Percentiles rank a stretch among this genome's conserved stretches.
Conservation (phyloP, 306 rosid species). For the Psophocarpus tetragonolobus region DNA sequence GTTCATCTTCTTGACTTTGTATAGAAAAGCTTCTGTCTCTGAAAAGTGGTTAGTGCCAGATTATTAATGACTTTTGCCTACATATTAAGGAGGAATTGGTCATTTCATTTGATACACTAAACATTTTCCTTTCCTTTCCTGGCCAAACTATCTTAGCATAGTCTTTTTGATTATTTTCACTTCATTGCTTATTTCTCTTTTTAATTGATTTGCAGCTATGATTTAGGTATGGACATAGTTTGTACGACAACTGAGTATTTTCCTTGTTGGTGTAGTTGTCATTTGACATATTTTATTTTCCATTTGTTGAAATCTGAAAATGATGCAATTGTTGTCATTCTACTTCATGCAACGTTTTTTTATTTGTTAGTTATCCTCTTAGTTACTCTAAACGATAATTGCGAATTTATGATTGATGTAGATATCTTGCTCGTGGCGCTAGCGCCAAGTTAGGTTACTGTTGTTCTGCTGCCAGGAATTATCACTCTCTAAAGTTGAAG, state of each 20-base stretch:
- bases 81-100: not conserved
- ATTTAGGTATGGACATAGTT: conserved; percentile 23
- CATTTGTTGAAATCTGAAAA: not conserved
- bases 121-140: not conserved
- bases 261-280: not conserved
- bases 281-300: conserved; percentile 11
- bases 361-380: not conserved
- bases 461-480: not conserved
- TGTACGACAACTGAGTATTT: conserved; percentile 25
- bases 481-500: conserved; percentile 1
- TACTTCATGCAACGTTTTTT: not conserved
- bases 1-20: not conserved
- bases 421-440: not conserved
- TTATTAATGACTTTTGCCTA: not conserved
- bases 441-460: not conserved
- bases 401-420: conserved; percentile 8
- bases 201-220: conserved; percentile 24
- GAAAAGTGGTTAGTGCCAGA: not conserved
- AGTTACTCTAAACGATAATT: not conserved
- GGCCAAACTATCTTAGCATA: not conserved
- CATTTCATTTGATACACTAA: conserved; percentile 21
- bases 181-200: conserved; percentile 27
- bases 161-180: conserved; percentile 3
- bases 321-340: conserved; percentile 6
- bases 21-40: not conserved